Base-by-base conservation (phyloP, 2,329 filamentous ascomycete genomes). In the Colletotrichum phormii region DNA sequence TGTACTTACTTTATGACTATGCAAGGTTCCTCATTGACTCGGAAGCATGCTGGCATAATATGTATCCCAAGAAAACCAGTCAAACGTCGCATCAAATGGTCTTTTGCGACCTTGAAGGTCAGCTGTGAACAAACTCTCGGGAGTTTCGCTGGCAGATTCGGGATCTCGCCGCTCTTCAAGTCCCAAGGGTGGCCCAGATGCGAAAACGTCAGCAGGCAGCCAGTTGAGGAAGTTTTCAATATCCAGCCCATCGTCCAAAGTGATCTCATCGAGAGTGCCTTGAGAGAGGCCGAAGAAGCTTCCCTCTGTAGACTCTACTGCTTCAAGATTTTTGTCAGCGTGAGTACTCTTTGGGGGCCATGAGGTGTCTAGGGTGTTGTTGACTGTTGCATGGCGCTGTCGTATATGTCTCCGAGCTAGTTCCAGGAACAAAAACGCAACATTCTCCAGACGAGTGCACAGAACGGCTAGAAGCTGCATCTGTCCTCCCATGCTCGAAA, bases 41-140 rank as follows among this genome's bases (percentile, higher is more conserved):
- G 26, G 4, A 29, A 29, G 26, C 37, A 11, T 7, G 5, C 31
- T 33, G 8, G 18, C n/a, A 24, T 68, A 61, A 8, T 55, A 71
- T 4, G 68, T 18, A 12, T 71, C 63, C 62, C 68, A 71, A 13
- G 68, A 71, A 35, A 67, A 67, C 68, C 55, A 71, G 46, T 71
- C 63, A 35, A 59, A 66, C 2, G 62, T 60, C 33, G 60, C 67
- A 18, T 69, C 61, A 58, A 64, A 58, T 6, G 60, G n/a, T 13
- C 60, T 37, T n/a, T 69, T 69, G 3, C 51, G 53, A 22, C 37
- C 60, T n/a, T 60, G 42, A 5, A 22, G 9, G 9, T 69, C 51
- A 4, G 22, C 4, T 1, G 29, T 8, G 6, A 29, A n/a, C 15
- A 13, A 2, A 9, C 8, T 24, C 18, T 15, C n/a, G 22, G 6